phyloP scores from a whole-genome alignment of 768 basidiomycete species.

The Phylloporus rhodoxanthus region DNA sequence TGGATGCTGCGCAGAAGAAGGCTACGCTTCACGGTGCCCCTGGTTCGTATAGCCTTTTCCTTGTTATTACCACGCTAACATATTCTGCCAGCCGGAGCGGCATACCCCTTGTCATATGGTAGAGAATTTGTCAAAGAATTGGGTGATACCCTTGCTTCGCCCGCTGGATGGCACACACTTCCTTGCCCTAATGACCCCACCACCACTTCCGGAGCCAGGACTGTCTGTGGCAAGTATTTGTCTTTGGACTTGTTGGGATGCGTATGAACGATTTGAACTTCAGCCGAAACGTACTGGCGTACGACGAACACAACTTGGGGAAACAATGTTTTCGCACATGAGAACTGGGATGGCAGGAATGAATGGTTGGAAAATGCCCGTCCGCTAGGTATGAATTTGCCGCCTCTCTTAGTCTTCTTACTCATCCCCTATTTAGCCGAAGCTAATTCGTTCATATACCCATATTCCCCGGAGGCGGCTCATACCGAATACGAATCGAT shows the following conservation, averaged over 20 bases:
- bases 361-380: constrained; percentile 69
- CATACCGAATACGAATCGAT: constrained; percentile 47
- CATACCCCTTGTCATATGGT: constrained; percentile 20
- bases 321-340: constrained; percentile 91
- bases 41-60: constrained; percentile 6
- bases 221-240: constrained; percentile 7
- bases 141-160: constrained; percentile 74
- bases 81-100: neutral
- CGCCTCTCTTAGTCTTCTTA: neutral
- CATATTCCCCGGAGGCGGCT: constrained; percentile 64
- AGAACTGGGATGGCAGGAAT: constrained; percentile 81
- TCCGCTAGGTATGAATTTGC: constrained; percentile 44
- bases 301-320: constrained; percentile 82
- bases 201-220: constrained; percentile 8
- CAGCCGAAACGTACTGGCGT: constrained; percentile 36
- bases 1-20: constrained; percentile 36
- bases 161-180: constrained; percentile 87
- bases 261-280: constrained; percentile 6
- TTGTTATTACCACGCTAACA: neutral
- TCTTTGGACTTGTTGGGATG: too few relatives aligned
- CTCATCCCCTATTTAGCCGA: constrained; percentile 7
- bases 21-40: constrained; percentile 10
- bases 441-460: constrained; percentile 52
- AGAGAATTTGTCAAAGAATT: constrained; percentile 49
- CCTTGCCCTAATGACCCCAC: constrained; percentile 67